Evolutionary conservation across 768 basidiomycete genomes (phyloP), one percentile per base, ranked within the genome.

Genomic region (Suillus brevipes): DNA sequence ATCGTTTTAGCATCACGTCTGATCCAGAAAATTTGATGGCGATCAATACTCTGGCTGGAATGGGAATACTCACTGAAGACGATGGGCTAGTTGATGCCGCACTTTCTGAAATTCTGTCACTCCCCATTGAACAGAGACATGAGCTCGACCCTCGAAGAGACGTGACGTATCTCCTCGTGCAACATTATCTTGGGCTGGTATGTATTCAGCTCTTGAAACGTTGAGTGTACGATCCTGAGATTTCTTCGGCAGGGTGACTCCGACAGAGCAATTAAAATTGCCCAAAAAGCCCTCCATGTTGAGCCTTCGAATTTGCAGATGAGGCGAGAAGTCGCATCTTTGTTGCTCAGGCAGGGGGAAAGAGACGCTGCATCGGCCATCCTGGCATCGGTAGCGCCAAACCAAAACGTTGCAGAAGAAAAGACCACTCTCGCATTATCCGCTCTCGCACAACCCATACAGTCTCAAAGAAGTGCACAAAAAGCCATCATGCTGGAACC

Each of bases 81-180:
- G 88, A 90, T 40, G 84, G 83, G 42, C 83, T 97, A 23, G 83
- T 95, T 31, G 93, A 96, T 73, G 95, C 95, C 1, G 91, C 94
- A 0, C 78, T 96, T 14, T 89, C 91, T 0, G 95, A 97, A 73
- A 84, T 97, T 20, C 81, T 89, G 23, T 79, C 85, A 0, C 79
- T 95, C 28, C 85, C 94, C 0, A 71, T 88, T 20, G 88, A 94
- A 65, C 81, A 85, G 67, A 82, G 89, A 62, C 81, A 82, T 55
- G 76, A 81, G 45, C 83, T 91, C 61, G 95, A 96, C 77, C 89
- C 90, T 10, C 74, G 80, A 43, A 81, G 88, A 64, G 84, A 92
- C 66, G 88, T 92, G 40, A 83, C 88, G 52, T 86, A 90, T 73
- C 81, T 97, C 62, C 79, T 94, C 12, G 80, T 87, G 10, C 85